Evolutionary conservation across 192 early-diverging fungal species (phyloP), one percentile per base, ranked within the genome.

Genomic region (Coemansia sp.): DNA sequence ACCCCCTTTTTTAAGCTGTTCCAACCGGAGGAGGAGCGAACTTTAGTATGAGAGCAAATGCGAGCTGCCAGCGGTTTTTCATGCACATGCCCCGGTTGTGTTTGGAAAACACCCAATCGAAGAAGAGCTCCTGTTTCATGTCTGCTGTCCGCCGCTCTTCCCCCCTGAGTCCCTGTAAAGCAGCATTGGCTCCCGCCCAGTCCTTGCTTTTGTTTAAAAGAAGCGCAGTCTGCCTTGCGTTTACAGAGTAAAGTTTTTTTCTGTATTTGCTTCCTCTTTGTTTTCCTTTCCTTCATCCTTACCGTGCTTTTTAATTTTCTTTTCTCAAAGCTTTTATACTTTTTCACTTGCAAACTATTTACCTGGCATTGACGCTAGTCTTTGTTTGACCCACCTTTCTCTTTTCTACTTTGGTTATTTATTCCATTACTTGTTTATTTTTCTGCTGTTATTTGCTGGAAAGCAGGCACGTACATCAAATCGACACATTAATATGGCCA

Each of bases 401-500:
- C 16, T 2, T 52, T 11, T 29, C 16, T 52, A 25, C 22, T 25
- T 52, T 29, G 16, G 4, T 25, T 52, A 28, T 28, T 52, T 45
- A 7, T 45, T 45, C 2, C 42, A n/a, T 29, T 55, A 10, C 28
- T 58, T 34, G 31, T 6, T 58, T 58, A 32, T 54, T 48, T 31
- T 48, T 10, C 45, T 3, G 14, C 16, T 10, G 29, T 31, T 22
- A 29, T 45, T 48, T 10, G 10, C 20, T 29, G n/a, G 7, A 18
- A 33, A 18, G 7, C 17, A 5, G 5, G 16, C 30, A 14, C 20
- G 17, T 48, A 16, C 28, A 55, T 55, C 22, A n/a, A 31, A 14
- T 7, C 22, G 52, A 55, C 52, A 55, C 16, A 48, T 28, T 2
- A 12, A 34, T 16, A 51, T 72, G 67, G 51, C 22, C 58, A 69